A percentile compares a stretch with the other conserved stretches of the same genome.
These are phyloP conservation scores for Ophiostoma triangulosporum DNA, from an alignment of 2,329 filamentous ascomycete species.

Conservation along the genomic window DNA sequence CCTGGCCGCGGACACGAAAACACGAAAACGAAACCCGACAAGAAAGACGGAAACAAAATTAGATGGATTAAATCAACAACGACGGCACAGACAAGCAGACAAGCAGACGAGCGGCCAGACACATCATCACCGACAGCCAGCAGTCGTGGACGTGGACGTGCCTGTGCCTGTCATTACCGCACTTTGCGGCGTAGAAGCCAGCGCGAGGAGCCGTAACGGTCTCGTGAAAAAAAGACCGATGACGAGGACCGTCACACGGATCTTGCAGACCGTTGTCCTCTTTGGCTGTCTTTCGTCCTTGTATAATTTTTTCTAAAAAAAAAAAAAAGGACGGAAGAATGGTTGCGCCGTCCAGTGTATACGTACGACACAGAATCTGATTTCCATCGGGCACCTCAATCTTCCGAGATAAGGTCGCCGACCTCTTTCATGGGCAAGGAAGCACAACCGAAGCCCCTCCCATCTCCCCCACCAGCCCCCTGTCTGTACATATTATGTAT, in stretches of 20 bases:
- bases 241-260: neutral
- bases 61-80: no score
- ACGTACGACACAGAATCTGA: neutral
- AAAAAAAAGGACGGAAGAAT: neutral
- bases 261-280: neutral
- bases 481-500: neutral
- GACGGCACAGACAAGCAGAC: neutral
- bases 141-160: neutral
- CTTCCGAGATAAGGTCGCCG: slow-evolving; percentile 9
- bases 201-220: no score
- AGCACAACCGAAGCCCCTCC: neutral
- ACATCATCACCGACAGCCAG: neutral
- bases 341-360: neutral
- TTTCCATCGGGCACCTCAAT: neutral
- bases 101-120: neutral
- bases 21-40: no score
- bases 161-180: no score
- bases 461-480: neutral
- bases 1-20: no score
- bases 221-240: neutral
- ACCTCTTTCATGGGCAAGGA: slow-evolving; percentile 5
- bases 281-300: neutral
- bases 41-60: no score
- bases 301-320: neutral
- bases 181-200: no score